Evolutionary conservation across 2,329 filamentous ascomycete species (phyloP), one percentile per base, ranked within the genome.

Genomic region (Eutypa lata): DNA sequence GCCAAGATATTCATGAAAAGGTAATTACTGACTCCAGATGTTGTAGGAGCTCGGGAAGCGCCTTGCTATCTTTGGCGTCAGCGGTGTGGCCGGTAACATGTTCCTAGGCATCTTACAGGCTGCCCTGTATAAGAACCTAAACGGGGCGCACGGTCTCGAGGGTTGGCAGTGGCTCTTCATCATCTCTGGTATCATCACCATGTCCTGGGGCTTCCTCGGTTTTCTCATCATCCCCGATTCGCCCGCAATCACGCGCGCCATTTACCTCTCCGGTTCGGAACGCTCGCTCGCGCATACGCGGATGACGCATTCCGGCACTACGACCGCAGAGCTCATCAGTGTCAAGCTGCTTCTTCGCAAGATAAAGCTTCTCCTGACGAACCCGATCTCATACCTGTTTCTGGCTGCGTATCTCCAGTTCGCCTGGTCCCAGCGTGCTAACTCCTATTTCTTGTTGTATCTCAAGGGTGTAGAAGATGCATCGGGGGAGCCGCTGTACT

Each of bases 91-190:
- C 1, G 73, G 75, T 2, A 70, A 67, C 31, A 73, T 74, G 61
- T 78, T 78, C 47, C 64, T 74, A 2, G 74, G 75, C 2, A 67
- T 75, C 4, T 68, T 78, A 7, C 74, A 75, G 16, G 71, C 71
- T 1, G 74, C 70, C 1, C 69, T 75, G 2, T 74, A 76, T 48
- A 64, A 65, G 19, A 68, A 70, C 38, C 68, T 78, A 57, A 70
- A 76, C 48, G 71, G 73, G 19, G 68, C 68, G 1, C 65, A 66
- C 16, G 73, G 73, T 0, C 59, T 76, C 3, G 60, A 61, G 1
- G 74, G 73, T 3, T 78, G 75, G 76, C 70, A 72, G 52, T 78
- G 75, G 76, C 63, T 77, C 0, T 77, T 76, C 33, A 72, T 77
- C 35, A 70, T 78, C 24, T 70, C 76, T 2, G 75, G 75, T 1